Percentiles rank a stretch among this genome's conserved stretches.
These are phyloP conservation scores for Scleromitrula shiraiana DNA, from an alignment of 2,329 filamentous ascomycete species.

Conservation along the genomic window DNA sequence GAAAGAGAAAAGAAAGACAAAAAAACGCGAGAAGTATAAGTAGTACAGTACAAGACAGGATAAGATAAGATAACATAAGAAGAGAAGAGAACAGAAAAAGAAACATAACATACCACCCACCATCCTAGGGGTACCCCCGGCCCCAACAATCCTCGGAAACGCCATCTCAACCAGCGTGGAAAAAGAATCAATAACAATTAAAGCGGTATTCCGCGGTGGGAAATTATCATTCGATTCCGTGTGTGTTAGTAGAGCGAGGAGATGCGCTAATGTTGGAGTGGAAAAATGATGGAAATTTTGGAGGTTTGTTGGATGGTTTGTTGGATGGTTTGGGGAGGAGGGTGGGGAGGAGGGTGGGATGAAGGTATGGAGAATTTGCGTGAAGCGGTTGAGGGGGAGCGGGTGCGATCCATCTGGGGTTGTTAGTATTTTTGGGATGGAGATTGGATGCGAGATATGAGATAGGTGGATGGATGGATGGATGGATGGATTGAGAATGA, in stretches of 20 bases:
- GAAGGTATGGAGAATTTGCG: slow-evolving; percentile 34
- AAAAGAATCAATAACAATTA: slow-evolving; percentile 72
- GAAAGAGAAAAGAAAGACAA: no score
- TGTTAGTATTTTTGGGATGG: slow-evolving; percentile 12
- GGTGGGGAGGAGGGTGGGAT: no score
- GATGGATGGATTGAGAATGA: not conserved
- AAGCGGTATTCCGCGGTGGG: slow-evolving; percentile 52
- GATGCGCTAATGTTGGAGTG: slow-evolving; percentile 50
- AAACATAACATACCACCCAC: slow-evolving; percentile 21
- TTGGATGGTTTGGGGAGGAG: no score
- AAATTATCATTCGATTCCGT: slow-evolving; percentile 50
- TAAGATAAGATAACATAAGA: no score
- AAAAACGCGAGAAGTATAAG: no score
- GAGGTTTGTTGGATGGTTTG: slow-evolving; percentile 12
- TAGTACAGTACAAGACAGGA: no score
- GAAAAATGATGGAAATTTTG: slow-evolving; percentile 58
- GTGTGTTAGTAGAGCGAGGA: slow-evolving; percentile 65
- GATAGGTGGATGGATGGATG: not conserved
- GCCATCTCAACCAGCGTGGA: slow-evolving; percentile 70
- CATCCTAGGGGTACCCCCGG: slow-evolving; percentile 16
- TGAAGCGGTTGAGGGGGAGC: slow-evolving; percentile 40
- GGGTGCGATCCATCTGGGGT: slow-evolving; percentile 28
- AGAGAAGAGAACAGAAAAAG: no score
- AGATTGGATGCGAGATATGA: not conserved
- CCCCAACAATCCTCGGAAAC: slow-evolving; percentile 57